Percentiles rank a stretch among this genome's conserved stretches.
phyloP scores from a whole-genome alignment of 371 early-diverging fungal genomes.

The Blastocladiella emersonii region DNA sequence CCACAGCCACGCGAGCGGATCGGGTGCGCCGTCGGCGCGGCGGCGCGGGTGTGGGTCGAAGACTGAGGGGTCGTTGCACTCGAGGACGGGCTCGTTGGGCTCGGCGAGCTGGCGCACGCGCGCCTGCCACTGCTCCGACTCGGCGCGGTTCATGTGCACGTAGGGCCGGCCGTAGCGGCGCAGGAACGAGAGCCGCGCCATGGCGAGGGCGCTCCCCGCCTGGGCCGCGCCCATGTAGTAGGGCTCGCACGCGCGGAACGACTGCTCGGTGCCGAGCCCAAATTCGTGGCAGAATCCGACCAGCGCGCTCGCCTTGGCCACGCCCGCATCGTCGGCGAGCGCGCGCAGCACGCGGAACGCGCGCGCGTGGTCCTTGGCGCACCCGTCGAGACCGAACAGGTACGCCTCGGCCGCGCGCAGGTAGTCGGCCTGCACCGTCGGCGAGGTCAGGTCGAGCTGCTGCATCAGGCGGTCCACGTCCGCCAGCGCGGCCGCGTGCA shows the following conservation, averaged over 20 bases:
- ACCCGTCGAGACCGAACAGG: background rate
- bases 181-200: constrained; percentile 50
- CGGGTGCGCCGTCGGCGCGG: background rate
- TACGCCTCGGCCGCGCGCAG: background rate
- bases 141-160: constrained; percentile 51
- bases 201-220: constrained; percentile 37
- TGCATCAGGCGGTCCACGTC: too few species aligned
- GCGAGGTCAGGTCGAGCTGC: background rate
- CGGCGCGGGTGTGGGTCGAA: background rate
- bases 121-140: constrained; percentile 48
- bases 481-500: too few species aligned
- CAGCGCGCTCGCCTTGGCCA: constrained; percentile 10
- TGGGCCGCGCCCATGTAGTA: constrained; percentile 43
- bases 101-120: constrained; percentile 22
- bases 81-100: constrained; percentile 3
- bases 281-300: constrained; percentile 54
- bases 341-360: too few species aligned
- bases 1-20: constrained; percentile 35
- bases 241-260: constrained; percentile 42
- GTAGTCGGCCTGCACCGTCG: too few species aligned
- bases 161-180: constrained; percentile 59
- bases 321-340: background rate
- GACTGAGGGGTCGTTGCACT: background rate
- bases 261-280: constrained; percentile 45
- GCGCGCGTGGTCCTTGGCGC: background rate